Evolutionary conservation across 1,284 basidiomycete species (phyloP).

Genomic region (Moniliophthora roreri): DNA sequence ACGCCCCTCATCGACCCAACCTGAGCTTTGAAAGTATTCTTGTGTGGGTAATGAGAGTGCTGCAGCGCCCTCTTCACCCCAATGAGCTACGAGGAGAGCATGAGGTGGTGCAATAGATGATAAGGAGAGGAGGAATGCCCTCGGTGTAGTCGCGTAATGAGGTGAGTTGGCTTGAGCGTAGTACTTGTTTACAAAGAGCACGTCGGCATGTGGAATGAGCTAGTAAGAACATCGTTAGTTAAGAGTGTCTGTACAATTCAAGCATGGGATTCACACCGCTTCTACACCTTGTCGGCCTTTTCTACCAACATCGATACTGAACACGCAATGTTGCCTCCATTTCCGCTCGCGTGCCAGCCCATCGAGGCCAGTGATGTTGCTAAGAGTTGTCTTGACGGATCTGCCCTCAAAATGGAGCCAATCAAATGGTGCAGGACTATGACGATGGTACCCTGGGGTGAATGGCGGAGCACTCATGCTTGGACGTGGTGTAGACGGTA

Average conservation of each 20-base stretch:
- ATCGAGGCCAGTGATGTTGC: conserved; percentile 73
- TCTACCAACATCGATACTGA: conserved; percentile 74
- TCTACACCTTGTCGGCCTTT: conserved; percentile 75
- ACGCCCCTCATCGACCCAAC: conserved; percentile 57
- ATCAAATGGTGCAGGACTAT: conserved; percentile 73
- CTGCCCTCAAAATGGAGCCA: conserved; percentile 83
- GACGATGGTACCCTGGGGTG: conserved; percentile 36
- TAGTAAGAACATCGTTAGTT: conserved; percentile 27
- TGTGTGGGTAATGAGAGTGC: conserved; percentile 77
- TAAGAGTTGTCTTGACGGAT: conserved; percentile 71
- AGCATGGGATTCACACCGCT: conserved; percentile 49
- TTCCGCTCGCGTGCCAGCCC: conserved; percentile 76
- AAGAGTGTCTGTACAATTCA: conserved; percentile 8
- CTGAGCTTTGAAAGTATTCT: conserved; percentile 81
- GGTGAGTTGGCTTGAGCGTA: conserved; percentile 60
- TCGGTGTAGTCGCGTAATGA: conserved; percentile 60
- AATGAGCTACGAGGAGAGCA: conserved; percentile 75
- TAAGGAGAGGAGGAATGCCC: conserved; percentile 73
- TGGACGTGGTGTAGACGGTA: conserved; percentile 33
- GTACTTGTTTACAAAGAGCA: conserved; percentile 71
- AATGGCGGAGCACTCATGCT: conserved; percentile 31
- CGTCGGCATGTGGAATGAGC: conserved; percentile 78
- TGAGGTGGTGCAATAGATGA: conserved; percentile 65
- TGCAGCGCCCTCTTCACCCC: conserved; percentile 74
- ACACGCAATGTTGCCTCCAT: conserved; percentile 77